These are phyloP conservation scores for Bipolaris victoriae DNA, from an alignment of 2,329 filamentous ascomycete species.

Conservation along the genomic window DNA sequence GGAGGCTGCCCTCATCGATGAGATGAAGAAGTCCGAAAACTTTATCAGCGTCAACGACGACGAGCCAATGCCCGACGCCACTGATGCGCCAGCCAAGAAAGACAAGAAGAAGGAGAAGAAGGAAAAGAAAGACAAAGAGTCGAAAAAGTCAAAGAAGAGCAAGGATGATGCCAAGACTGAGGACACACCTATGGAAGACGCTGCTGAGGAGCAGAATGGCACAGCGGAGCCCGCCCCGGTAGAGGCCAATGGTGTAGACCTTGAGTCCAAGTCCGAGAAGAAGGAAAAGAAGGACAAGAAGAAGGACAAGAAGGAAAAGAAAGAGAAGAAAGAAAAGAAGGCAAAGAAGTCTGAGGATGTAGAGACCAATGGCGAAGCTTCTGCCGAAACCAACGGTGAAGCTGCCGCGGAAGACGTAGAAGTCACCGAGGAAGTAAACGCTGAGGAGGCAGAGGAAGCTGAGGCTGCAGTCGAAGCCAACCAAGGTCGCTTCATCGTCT, in stretches of 20 bases:
- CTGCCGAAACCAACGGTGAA: constrained; percentile 10
- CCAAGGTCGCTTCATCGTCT: constrained; percentile 73
- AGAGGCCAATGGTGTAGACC: constrained; percentile 19
- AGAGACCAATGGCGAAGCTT: constrained; percentile 21
- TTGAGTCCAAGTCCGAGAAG: constrained; percentile 27
- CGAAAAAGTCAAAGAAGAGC: constrained; percentile 28
- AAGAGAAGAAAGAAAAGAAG: constrained; percentile 25
- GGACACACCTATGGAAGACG: constrained; percentile 16
- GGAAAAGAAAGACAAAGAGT: constrained; percentile 34
- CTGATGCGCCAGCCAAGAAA: constrained; percentile 23
- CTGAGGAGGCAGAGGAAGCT: constrained; percentile 22
- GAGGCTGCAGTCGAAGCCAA: constrained; percentile 27
- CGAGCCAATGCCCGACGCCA: constrained; percentile 29
- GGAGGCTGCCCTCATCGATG: constrained; percentile 22
- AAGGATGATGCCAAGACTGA: constrained; percentile 17
- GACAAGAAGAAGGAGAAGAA: constrained; percentile 34
- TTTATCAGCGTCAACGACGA: constrained; percentile 26
- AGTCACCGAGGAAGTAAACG: constrained; percentile 23
- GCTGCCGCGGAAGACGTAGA: constrained; percentile 20
- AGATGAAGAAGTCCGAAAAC: constrained; percentile 23
- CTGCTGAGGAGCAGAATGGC: constrained; percentile 16
- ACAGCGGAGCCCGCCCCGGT: constrained; percentile 17
- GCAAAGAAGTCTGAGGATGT: constrained; percentile 28
- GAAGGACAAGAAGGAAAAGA: constrained; percentile 33
- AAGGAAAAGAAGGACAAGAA: constrained; percentile 35